Percentiles rank a stretch among this genome's conserved stretches.
These are phyloP conservation scores for Russula emetica DNA, from an alignment of 768 basidiomycete genomes.

Conservation along the genomic window DNA sequence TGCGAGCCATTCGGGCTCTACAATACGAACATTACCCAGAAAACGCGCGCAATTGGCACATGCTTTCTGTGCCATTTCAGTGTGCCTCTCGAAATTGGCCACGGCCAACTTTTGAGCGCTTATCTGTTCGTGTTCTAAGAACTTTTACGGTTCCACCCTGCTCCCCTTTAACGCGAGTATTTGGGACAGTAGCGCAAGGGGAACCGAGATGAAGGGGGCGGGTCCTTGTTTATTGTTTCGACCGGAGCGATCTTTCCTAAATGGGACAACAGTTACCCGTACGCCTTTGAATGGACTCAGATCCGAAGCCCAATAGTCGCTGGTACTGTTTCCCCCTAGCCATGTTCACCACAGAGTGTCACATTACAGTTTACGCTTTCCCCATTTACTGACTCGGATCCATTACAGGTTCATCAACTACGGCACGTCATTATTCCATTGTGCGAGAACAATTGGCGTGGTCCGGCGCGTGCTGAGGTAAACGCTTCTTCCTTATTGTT, in stretches of 20 bases:
- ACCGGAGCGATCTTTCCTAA: slow-evolving; percentile 21
- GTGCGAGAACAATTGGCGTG: slow-evolving; percentile 23
- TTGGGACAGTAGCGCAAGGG: neutral
- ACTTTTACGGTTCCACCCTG: neutral
- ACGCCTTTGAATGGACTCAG: neutral
- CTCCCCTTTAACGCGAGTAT: slow-evolving; percentile 2
- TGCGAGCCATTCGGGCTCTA: neutral
- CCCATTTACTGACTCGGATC: slow-evolving; percentile 17
- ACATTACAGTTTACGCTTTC: slow-evolving; percentile 19
- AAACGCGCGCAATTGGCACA: neutral
- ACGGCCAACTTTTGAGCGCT: neutral
- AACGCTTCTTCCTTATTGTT: slow-evolving; percentile 27
- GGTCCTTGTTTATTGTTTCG: slow-evolving; percentile 19
- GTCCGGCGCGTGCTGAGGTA: slow-evolving; percentile 22
- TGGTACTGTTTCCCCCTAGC: neutral
- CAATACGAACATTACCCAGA: neutral
- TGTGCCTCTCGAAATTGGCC: neutral
- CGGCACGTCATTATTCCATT: slow-evolving; percentile 16
- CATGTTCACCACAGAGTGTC: slow-evolving; percentile 3
- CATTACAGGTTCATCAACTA: slow-evolving; percentile 9
- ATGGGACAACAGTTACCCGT: slow-evolving; percentile 4
- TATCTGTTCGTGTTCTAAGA: slow-evolving; percentile 3
- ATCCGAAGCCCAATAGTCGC: slow-evolving; percentile 2
- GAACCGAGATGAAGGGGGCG: slow-evolving; percentile 17
- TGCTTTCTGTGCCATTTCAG: neutral